Evolutionary conservation across 768 basidiomycete species (phyloP), one percentile per base, ranked within the genome.

Genomic region (Lactifluus echinatus): DNA sequence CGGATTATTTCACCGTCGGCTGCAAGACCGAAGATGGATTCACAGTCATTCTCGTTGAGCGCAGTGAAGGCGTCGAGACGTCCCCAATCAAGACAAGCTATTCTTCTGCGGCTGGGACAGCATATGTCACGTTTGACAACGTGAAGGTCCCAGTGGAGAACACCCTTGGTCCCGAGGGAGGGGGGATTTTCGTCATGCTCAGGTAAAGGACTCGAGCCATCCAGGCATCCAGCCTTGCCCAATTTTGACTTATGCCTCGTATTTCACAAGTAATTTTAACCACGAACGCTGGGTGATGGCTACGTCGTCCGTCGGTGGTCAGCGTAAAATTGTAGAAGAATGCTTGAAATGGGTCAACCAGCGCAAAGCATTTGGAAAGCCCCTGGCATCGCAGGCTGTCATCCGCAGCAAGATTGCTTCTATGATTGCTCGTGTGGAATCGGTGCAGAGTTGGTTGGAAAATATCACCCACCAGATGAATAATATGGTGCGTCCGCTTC

Each of bases 261-360:
- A 12, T 23, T 39, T 69, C 69, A 74, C 26, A 75, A 71, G 87
- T 61, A 97, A 95, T 73, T 96, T 95, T 74, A 95, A 95, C 68
- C 92, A 94, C 69, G 93, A 93, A 68, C 85, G 88, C 63, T 94
- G 89, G 91, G 88, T 89, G 26, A 93, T 93, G 87, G 82, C 80
- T 67, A 89, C 88, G 64, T 74, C 79, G 31, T 83, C 80, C 24
- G 83, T 81, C 19, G 74, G 79, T 37, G 68, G 73, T 23, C 90
- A 93, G 63, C 82, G 93, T 31, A 49, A 70, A 23, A 76, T 80
- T 66, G 79, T 91, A 39, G 92, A 94, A 65, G 92, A 93, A 71
- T 93, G 89, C 66, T 67, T 94, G 62, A 85, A 88, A 82, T 97
- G 94, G 94, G 76, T 83, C 3, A 80, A 79, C 51, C 92, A 96